Percentiles rank a stretch among this genome's conserved stretches.
Conservation (phyloP, 2,329 filamentous ascomycete genomes). For the Penicillium paneum region DNA sequence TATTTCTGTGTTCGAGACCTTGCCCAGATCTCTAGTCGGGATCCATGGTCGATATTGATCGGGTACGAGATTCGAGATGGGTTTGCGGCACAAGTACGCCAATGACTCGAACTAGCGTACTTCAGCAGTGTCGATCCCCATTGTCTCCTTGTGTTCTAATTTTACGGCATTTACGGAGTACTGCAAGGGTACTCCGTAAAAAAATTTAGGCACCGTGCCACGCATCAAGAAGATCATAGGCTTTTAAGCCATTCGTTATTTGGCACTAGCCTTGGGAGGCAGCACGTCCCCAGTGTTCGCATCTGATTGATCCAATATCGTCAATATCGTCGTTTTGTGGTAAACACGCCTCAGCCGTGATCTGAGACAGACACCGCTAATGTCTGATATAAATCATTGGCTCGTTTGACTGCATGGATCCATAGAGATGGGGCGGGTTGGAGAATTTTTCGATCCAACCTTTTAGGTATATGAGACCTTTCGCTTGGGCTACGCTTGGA, state of each 20-base stretch:
- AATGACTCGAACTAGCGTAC: background rate
- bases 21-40: background rate
- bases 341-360: constrained; percentile 14
- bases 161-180: background rate
- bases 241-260: background rate
- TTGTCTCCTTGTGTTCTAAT: background rate
- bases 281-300: constrained; percentile 11
- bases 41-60: background rate
- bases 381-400: constrained; percentile 13
- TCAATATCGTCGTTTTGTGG: constrained; percentile 11
- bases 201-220: constrained; percentile 2
- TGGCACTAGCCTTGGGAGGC: constrained; percentile 8
- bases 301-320: constrained; percentile 21
- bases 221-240: constrained; percentile 1
- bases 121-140: background rate
- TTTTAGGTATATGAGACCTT: constrained; percentile 10
- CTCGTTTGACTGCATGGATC: background rate
- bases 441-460: constrained; percentile 10
- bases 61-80: background rate
- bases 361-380: constrained; percentile 21
- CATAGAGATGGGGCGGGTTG: constrained; percentile 2
- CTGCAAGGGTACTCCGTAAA: background rate
- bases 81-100: background rate
- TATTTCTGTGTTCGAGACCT: background rate
- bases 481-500: constrained; percentile 3